Evolutionary conservation across 2,329 filamentous ascomycete species (phyloP), one percentile per base, ranked within the genome.

Genomic region (Cryphonectria carpinicola): DNA sequence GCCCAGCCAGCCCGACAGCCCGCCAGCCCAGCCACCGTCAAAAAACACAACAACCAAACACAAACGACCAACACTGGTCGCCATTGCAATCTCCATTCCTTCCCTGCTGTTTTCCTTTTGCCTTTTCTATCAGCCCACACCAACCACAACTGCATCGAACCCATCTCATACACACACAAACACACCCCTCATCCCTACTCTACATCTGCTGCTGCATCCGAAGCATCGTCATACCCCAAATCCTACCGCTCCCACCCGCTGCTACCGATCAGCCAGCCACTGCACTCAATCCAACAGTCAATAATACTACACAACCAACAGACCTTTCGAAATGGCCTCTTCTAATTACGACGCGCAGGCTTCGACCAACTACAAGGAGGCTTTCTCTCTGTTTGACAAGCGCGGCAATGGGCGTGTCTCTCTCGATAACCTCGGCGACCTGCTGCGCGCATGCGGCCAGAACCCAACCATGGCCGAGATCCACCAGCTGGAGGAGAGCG

Each of bases 291-390:
- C 17, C 32, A 4, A 35, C 39, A 54, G 32, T 58, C 43, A 41
- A 67, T 62, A 25, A 49, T 49, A 49, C 43, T 49, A 49, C 43
- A n/a, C 46, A 49, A 49, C 46, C 46, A 49, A 49, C 19, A n/a
- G 52, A 63, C 35, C 28, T 39, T 28, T 14, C 49, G 43, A 19
- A 73, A 87, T 86, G 84, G 76, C 83, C 77, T 84, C 86, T 87
- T 87, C 87, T 79, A 79, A 84, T 72, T 84, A 80, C 76, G 85
- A 87, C 73, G 78, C 82, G 63, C 88, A 91, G 89, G 89, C 89
- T 82, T 90, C 88, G 73, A 98, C 95, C 86, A 98, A 99, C 92
- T 99, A 98, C 93, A 98, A 98, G 88, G 96, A 99, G 91, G 96
- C 96, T 77, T 99, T 99, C 85, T 95, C 95, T 78, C 93, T 99